These are phyloP conservation scores for Plasmodium blacklocki DNA, from an alignment of 169 alveolate genomes.

Conservation along the genomic window DNA sequence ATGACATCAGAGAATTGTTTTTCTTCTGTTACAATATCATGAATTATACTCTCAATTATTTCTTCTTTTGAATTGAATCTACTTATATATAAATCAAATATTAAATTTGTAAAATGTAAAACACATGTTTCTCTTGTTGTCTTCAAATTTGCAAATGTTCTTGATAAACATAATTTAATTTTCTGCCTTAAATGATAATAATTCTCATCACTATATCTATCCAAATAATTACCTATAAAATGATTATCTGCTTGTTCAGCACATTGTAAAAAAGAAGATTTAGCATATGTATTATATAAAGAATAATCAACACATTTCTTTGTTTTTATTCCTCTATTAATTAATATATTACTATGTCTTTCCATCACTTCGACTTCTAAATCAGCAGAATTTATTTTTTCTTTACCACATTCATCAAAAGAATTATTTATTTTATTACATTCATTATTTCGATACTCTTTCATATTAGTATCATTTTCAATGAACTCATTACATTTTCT, in stretches of 20 bases:
- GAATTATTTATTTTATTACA: too few relatives aligned
- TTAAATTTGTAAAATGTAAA: slow-evolving; percentile 53
- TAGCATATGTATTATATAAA: slow-evolving; percentile 71
- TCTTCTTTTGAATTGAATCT: slow-evolving; percentile 58
- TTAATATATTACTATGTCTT: slow-evolving; percentile 71
- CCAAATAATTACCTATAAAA: slow-evolving; percentile 68
- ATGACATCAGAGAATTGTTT: slow-evolving; percentile 54
- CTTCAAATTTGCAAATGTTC: slow-evolving; percentile 58
- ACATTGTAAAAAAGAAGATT: slow-evolving; percentile 72
- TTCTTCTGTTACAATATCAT: slow-evolving; percentile 54
- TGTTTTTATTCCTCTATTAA: slow-evolving; percentile 55
- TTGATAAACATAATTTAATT: slow-evolving; percentile 40
- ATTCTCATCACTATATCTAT: slow-evolving; percentile 64
- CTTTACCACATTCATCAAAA: background rate
- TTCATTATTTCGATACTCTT: too few relatives aligned
- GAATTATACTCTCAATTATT: slow-evolving; percentile 50
- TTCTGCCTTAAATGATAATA: slow-evolving; percentile 65
- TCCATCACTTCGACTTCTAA: slow-evolving; percentile 71
- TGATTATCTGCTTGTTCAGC: slow-evolving; percentile 78
- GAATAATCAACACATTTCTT: slow-evolving; percentile 72
- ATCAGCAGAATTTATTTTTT: background rate
- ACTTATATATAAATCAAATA: slow-evolving; percentile 73
- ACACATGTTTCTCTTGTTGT: slow-evolving; percentile 76
- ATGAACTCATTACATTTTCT: too few relatives aligned
- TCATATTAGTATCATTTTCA: too few relatives aligned